Conservation (phyloP, 2,329 filamentous ascomycete species). For the Biscogniauxia mediterranea region DNA sequence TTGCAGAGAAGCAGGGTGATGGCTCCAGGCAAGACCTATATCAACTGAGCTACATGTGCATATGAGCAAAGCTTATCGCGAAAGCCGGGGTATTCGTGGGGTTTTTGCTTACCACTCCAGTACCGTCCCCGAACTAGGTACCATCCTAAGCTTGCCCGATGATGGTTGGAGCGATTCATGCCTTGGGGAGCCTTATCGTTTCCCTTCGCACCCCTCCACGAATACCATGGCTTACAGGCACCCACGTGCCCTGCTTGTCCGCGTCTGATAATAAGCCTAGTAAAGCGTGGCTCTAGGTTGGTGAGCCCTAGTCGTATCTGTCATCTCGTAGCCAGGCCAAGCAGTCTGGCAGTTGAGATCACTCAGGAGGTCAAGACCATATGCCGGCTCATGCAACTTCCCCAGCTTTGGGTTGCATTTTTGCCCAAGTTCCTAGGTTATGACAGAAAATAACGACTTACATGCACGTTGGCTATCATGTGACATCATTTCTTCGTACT, state of each 20-base stretch:
- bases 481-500: not conserved
- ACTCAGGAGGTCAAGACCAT: not conserved
- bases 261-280: constrained; percentile 9
- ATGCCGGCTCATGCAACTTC: constrained; percentile 6
- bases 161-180: constrained; percentile 4
- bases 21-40: not conserved
- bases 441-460: not conserved
- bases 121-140: not conserved
- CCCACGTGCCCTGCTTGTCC: constrained; percentile 15
- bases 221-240: constrained; percentile 12
- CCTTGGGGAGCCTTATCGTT: constrained; percentile 7
- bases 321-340: not conserved
- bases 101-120: not conserved
- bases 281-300: not conserved
- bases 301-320: not conserved
- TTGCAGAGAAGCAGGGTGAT: not conserved
- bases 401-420: constrained; percentile 17
- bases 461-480: not conserved
- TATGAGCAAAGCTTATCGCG: constrained; percentile 2
- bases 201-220: constrained; percentile 5
- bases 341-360: not conserved
- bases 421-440: constrained; percentile 2
- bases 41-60: not conserved
- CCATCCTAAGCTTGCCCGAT: not conserved
- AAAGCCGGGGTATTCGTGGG: constrained; percentile 1